Percentiles rank a stretch among this genome's conserved stretches.
Evolutionary conservation across 1,284 basidiomycete genomes (phyloP).

Genomic region (Ganoderma lucidum): DNA sequence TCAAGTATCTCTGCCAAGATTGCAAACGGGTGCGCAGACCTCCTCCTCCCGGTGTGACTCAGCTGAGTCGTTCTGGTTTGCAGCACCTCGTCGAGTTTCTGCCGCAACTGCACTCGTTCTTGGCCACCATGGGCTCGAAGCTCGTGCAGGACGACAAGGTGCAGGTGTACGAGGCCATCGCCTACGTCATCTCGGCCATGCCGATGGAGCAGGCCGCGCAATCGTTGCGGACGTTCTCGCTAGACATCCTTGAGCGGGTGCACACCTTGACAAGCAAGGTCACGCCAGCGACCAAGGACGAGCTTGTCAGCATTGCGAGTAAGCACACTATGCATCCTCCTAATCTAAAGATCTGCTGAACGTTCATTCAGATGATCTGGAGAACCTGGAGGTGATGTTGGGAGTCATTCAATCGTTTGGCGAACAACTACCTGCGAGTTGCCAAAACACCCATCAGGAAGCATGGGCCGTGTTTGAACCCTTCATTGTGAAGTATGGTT

Average conservation of each 20-base stretch:
- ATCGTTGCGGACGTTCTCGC: constrained; percentile 85
- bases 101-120: constrained; percentile 91
- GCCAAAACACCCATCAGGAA: constrained; percentile 81
- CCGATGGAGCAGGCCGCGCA: constrained; percentile 85
- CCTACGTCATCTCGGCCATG: constrained; percentile 94
- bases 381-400: constrained; percentile 91
- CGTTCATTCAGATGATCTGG: constrained; percentile 72
- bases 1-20: constrained; percentile 98
- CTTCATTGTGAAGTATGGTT: constrained; percentile 85
- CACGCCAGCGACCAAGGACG: constrained; percentile 63
- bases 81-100: constrained; percentile 93
- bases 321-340: constrained; percentile 13
- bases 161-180: constrained; percentile 95
- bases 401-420: constrained; percentile 83
- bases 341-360: constrained; percentile 26
- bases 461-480: constrained; percentile 87
- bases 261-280: constrained; percentile 65
- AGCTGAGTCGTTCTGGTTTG: constrained; percentile 21
- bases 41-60: constrained; percentile 11
- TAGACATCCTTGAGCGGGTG: constrained; percentile 77
- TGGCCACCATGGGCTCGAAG: constrained; percentile 79
- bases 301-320: constrained; percentile 53
- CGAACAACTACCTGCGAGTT: constrained; percentile 81
- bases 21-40: constrained; percentile 76
- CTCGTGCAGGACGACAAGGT: constrained; percentile 89